Conservation (phyloP, 73 alveolate species). For the Paramecium sonneborni region DNA sequence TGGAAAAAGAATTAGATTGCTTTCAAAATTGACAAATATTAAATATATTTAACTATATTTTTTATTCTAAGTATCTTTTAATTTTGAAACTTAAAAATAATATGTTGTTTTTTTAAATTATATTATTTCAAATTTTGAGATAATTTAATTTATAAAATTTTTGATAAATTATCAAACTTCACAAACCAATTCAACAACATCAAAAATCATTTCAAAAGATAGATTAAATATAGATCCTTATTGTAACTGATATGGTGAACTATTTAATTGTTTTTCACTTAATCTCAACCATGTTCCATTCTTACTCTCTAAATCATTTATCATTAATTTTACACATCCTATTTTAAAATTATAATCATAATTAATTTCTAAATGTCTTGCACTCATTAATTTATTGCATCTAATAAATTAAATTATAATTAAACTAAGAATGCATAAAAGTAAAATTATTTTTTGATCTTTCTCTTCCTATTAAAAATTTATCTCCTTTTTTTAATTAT, state of each 20-base stretch:
- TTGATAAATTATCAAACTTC: background rate
- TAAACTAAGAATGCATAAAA: slow-evolving; percentile 20
- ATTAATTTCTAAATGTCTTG: slow-evolving; percentile 36
- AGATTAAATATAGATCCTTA: slow-evolving; percentile 10
- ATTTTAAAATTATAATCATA: background rate
- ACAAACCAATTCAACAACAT: slow-evolving; percentile 7
- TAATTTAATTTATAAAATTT: background rate
- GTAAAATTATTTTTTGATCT: background rate
- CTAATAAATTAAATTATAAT: background rate
- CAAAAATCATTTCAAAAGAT: background rate
- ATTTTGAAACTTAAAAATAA: too few relatives aligned
- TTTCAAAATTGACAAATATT: background rate
- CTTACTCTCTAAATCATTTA: slow-evolving; percentile 41
- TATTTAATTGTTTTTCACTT: slow-evolving; percentile 42
- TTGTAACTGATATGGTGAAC: background rate
- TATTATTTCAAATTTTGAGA: background rate
- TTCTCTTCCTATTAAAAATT: slow-evolving; percentile 24
- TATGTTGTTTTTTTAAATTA: too few relatives aligned
- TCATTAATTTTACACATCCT: slow-evolving; percentile 37
- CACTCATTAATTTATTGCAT: slow-evolving; percentile 43
- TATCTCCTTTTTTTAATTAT: slow-evolving; percentile 46
- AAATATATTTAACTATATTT: background rate
- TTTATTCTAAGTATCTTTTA: background rate
- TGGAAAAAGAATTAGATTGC: background rate
- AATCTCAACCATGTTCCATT: slow-evolving; percentile 55